These are phyloP conservation scores for Sugiyamaella smithiae DNA, from an alignment of 805 yeast species.

Conservation along the genomic window DNA sequence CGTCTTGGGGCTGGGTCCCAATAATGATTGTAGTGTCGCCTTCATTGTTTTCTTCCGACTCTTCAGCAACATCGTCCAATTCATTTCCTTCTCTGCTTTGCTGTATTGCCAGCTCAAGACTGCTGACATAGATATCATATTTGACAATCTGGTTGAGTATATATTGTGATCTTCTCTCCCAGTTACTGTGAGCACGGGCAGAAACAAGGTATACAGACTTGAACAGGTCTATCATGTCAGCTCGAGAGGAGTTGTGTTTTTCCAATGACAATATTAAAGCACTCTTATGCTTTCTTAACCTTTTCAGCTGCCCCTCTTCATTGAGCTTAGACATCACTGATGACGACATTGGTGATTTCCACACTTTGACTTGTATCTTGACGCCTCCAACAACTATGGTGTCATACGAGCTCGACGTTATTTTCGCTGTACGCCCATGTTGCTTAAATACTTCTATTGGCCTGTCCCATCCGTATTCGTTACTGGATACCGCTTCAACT, in stretches of 20 bases:
- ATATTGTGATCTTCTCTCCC: conserved; percentile 32
- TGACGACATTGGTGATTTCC: conserved; percentile 33
- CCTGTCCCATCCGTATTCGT: conserved; percentile 75
- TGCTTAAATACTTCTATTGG: conserved; percentile 16
- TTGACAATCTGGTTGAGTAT: conserved; percentile 28
- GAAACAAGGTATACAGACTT: conserved; percentile 22
- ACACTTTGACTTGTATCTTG: conserved; percentile 27
- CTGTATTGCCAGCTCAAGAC: conserved; percentile 23
- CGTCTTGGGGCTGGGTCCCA: neutral
- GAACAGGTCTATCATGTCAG: conserved; percentile 37
- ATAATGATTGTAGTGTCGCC: neutral
- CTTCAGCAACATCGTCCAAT: neutral
- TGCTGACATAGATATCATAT: conserved; percentile 28
- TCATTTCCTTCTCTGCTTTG: conserved; percentile 16
- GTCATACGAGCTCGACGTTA: conserved; percentile 17
- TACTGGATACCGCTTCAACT: conserved; percentile 62
- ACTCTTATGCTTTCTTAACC: conserved; percentile 39
- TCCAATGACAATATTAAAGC: conserved; percentile 39
- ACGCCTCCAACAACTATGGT: conserved; percentile 21
- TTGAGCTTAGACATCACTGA: conserved; percentile 27
- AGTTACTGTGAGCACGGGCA: conserved; percentile 31
- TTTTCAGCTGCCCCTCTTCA: conserved; percentile 39
- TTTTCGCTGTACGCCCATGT: neutral
- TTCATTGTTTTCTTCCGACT: neutral
- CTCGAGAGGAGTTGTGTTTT: conserved; percentile 42